Evolutionary conservation across 139 green algal genomes (phyloP), one percentile per base, ranked within the genome.

Genomic region (Asterochloris sp.): DNA sequence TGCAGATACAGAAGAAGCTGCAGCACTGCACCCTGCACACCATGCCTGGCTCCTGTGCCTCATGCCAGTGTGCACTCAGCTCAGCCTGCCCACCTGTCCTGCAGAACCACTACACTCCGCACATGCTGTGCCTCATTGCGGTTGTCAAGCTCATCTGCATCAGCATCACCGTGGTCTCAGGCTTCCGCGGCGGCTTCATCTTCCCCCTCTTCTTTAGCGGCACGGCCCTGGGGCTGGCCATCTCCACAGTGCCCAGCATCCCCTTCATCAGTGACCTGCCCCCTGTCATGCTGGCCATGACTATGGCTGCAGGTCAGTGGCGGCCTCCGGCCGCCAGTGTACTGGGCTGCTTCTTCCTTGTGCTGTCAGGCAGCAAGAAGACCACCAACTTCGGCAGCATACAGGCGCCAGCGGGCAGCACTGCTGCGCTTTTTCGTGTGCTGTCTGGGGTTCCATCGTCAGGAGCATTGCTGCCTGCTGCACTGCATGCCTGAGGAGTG

Each of bases 171-270:
- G 85, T 91, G 29, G 17, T 87, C 27, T 86, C 83, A 23, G 87
- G 87, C 29, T 86, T 91, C 81, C 73, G 85, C 13, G 85, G 85
- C 24, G 85, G 87, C 71, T 91, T 91, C 81, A 91, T 91, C 73
- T 91, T 91, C 79, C 87, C 87, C 12, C 61, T 87, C 8, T 87
- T 91, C 64, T 82, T 87, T 68, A 83, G 83, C 10, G 87, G 87
- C n/a, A 82, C 83, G 10, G 75, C 83, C 0, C 62, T 91, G 12
- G 87, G 85, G 0, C 61, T 77, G 23, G 83, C 78, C 38, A 63
- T 86, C 23, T 47, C 64, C 14, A 62, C 54, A 14, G 76, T 86
- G n/a, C 82, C 84, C 19, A n/a, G 47, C 26, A 80, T 89, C 29
- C 76, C 87, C 24, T 83, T 86, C 17, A 26, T 85, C n/a, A 76